These are phyloP conservation scores for Alliaria petiolata DNA, from an alignment of 345 rosid genomes.

Conservation along the genomic window DNA sequence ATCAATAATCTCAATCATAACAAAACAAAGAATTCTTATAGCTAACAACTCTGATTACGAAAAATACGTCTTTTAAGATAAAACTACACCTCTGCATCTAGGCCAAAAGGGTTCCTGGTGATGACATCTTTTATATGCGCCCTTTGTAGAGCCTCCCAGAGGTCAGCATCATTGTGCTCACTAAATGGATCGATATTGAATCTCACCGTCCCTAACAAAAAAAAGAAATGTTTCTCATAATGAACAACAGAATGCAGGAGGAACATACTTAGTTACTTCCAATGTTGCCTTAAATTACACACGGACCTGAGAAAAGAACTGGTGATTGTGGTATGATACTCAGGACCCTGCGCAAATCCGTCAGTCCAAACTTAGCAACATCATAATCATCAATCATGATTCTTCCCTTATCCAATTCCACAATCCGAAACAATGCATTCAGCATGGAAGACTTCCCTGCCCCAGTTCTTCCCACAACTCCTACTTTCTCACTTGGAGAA, in stretches of 20 bases:
- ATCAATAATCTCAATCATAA: not conserved
- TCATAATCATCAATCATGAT: conserved; percentile 67
- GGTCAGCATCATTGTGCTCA: conserved; percentile 84
- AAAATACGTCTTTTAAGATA: not conserved
- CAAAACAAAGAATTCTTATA: not conserved
- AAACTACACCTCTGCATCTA: conserved; percentile 69
- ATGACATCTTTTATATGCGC: conserved; percentile 83
- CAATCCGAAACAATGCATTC: conserved; percentile 86
- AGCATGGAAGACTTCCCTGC: conserved; percentile 96
- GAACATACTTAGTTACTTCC: not conserved
- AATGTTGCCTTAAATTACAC: not conserved
- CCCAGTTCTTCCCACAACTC: conserved; percentile 98
- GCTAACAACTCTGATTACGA: not conserved
- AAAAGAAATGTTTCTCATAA: not conserved
- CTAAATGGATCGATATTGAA: conserved; percentile 88
- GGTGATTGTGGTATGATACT: conserved; percentile 94
- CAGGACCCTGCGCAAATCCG: conserved; percentile 72
- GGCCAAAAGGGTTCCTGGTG: conserved; percentile 60
- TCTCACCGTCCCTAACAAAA: conserved; percentile 70
- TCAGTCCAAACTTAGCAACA: conserved; percentile 60
- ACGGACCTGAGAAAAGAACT: conserved; percentile 86
- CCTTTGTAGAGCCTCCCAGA: conserved; percentile 91
- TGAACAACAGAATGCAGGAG: not conserved
- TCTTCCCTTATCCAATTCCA: conserved; percentile 79
- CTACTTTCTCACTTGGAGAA: conserved; percentile 74